These are phyloP conservation scores for Dactylellina cionopaga DNA, from an alignment of 2,329 filamentous ascomycete genomes.

Conservation along the genomic window DNA sequence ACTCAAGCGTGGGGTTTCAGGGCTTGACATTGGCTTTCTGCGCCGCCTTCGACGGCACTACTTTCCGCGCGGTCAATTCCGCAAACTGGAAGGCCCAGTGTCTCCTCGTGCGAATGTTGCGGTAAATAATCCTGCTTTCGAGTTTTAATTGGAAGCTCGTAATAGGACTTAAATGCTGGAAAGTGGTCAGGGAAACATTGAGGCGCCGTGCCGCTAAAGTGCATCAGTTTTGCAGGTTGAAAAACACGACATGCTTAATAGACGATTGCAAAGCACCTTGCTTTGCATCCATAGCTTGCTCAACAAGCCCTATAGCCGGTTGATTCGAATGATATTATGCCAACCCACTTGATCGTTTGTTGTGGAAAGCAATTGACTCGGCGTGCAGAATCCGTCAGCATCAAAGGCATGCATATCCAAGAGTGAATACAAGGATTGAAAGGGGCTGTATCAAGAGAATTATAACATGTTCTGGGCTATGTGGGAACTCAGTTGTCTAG, in stretches of 20 bases:
- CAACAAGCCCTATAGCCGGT: slow-evolving; percentile 7
- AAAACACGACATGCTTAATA: slow-evolving; percentile 27
- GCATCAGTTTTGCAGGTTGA: slow-evolving; percentile 23
- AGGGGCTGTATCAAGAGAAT: neutral
- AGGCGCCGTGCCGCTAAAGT: slow-evolving; percentile 46
- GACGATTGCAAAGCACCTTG: slow-evolving; percentile 6
- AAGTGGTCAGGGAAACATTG: slow-evolving; percentile 8
- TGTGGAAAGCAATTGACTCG: slow-evolving; percentile 36
- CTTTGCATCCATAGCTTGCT: neutral
- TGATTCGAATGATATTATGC: slow-evolving; percentile 30
- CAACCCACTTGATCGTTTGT: slow-evolving; percentile 4
- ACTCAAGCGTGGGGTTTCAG: neutral
- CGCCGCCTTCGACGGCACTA: slow-evolving; percentile 1
- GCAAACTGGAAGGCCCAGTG: slow-evolving; percentile 9
- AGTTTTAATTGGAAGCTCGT: neutral
- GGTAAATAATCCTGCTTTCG: slow-evolving; percentile 7
- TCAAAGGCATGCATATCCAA: slow-evolving; percentile 7
- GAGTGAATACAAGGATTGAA: slow-evolving; percentile 1
- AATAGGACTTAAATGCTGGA: too few relatives aligned
- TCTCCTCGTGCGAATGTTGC: slow-evolving; percentile 9
- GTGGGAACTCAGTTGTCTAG: neutral
- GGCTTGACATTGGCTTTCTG: too few relatives aligned
- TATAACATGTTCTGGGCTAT: neutral
- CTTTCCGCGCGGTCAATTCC: slow-evolving; percentile 45
- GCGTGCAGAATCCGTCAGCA: slow-evolving; percentile 43